phyloP scores from a whole-genome alignment of 2,329 filamentous ascomycete genomes.

The Aspergillus pseudoterreus region DNA sequence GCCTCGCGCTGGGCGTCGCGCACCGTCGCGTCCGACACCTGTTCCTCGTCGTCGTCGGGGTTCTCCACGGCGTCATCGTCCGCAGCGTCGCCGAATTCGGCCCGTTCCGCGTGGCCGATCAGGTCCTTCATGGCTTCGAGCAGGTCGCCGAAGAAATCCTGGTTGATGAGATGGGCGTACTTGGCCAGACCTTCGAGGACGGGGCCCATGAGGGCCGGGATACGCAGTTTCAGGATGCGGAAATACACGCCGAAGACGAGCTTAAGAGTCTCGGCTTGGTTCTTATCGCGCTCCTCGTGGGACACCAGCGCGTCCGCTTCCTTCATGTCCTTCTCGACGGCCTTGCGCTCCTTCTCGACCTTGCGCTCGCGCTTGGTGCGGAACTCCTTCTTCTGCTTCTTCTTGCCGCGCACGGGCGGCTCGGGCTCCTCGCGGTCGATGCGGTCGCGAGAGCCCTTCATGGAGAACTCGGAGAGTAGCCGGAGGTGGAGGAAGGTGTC shows the following conservation, averaged over 20 bases:
- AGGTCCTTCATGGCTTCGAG: conserved; percentile 92
- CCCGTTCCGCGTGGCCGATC: conserved; percentile 66
- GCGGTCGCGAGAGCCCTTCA: conserved; percentile 74
- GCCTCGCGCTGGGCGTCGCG: conserved; percentile 81
- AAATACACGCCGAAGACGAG: conserved; percentile 95
- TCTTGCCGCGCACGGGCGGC: conserved; percentile 49
- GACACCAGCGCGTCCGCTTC: conserved; percentile 86
- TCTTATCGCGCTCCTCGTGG: conserved; percentile 87
- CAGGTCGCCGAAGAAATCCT: conserved; percentile 96
- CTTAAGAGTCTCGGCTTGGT: conserved; percentile 94
- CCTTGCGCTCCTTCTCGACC: conserved; percentile 76
- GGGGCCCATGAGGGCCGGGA: conserved; percentile 87
- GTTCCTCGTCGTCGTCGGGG: conserved; percentile 42
- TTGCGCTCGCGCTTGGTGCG: conserved; percentile 87
- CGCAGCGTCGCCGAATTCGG: conserved; percentile 33
- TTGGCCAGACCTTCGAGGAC: conserved; percentile 91
- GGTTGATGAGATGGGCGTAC: conserved; percentile 95
- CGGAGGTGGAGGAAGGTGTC: conserved; percentile 90
- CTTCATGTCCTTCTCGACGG: conserved; percentile 86
- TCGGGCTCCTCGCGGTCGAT: conserved; percentile 60
- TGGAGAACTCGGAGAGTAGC: conserved; percentile 79
- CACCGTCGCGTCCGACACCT: conserved; percentile 41
- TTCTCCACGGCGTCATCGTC: conserved; percentile 45
- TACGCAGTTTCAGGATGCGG: conserved; percentile 79
- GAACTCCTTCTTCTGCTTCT: conserved; percentile 77